Evolutionary conservation across 306 rosid species (phyloP).

Genomic region (Arachis hypogaea): DNA sequence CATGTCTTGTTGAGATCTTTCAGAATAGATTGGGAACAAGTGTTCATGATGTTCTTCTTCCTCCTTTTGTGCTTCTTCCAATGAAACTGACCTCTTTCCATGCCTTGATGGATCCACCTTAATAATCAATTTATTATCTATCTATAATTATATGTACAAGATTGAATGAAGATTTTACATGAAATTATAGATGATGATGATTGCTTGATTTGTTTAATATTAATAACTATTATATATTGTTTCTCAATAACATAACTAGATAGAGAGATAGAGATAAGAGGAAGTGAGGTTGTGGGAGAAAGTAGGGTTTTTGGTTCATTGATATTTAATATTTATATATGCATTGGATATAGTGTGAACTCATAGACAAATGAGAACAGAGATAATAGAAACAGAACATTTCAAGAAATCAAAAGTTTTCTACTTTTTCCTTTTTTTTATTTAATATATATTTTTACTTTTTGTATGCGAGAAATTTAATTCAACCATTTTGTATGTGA

Average conservation of each 20-base stretch:
- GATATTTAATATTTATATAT: constrained; percentile 30
- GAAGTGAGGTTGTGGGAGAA: constrained; percentile 9
- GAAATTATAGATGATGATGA: no score
- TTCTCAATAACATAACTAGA: not conserved
- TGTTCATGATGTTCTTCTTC: constrained; percentile 42
- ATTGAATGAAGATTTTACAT: no score
- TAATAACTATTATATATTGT: no score
- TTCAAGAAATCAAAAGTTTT: not conserved
- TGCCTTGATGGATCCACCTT: constrained; percentile 48
- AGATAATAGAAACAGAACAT: not conserved
- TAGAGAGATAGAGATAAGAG: not conserved
- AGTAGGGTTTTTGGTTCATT: constrained; percentile 29
- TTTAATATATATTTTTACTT: not conserved
- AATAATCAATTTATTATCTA: not conserved
- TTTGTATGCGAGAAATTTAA: not conserved
- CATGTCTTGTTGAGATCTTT: constrained; percentile 74
- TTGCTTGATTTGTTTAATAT: no score
- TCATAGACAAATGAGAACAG: not conserved
- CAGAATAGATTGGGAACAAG: constrained; percentile 70
- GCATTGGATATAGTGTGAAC: constrained; percentile 24
- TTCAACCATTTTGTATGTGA: no score
- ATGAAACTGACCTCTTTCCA: constrained; percentile 53
- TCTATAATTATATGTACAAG: not conserved
- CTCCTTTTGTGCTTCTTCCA: constrained; percentile 56
- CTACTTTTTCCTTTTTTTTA: not conserved